phyloP scores from a whole-genome alignment of 805 yeast species.

The Suhomyces canberraensis region DNA sequence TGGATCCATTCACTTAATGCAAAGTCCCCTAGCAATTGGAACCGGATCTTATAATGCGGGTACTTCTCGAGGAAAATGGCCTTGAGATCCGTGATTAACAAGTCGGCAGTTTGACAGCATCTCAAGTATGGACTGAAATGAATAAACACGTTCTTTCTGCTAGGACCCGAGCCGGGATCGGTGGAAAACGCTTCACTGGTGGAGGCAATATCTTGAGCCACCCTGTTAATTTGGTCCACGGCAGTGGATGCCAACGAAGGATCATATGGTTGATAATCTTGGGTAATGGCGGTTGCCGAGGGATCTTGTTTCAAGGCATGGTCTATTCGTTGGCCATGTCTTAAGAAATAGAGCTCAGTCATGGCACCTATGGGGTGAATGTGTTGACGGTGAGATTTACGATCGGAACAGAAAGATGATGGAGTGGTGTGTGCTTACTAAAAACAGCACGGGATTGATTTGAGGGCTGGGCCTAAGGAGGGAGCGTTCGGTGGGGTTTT shows the following conservation, averaged over 20 bases:
- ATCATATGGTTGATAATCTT: conserved; percentile 32
- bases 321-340: conserved; percentile 43
- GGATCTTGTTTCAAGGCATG: conserved; percentile 27
- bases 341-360: conserved; percentile 40
- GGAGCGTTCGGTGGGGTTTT: too few species aligned
- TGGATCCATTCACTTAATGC: conserved; percentile 47
- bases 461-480: too few species aligned
- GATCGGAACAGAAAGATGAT: too few species aligned
- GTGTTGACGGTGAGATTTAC: background rate
- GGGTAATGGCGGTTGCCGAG: conserved; percentile 22
- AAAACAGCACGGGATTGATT: too few species aligned
- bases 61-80: conserved; percentile 16
- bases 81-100: conserved; percentile 30
- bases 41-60: conserved; percentile 31
- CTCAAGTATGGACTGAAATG: conserved; percentile 44
- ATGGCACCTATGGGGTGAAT: conserved; percentile 6
- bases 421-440: too few species aligned
- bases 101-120: conserved; percentile 44
- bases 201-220: conserved; percentile 27
- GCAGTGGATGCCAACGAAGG: conserved; percentile 35
- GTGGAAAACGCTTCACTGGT: conserved; percentile 19
- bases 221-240: conserved; percentile 22
- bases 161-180: conserved; percentile 2
- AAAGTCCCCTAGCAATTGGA: conserved; percentile 42
- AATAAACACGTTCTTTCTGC: conserved; percentile 32